Percentiles rank a stretch among this genome's conserved stretches.
phyloP scores from a whole-genome alignment of 1,139 yeast species.

The Yamadazyma jaroonii region DNA sequence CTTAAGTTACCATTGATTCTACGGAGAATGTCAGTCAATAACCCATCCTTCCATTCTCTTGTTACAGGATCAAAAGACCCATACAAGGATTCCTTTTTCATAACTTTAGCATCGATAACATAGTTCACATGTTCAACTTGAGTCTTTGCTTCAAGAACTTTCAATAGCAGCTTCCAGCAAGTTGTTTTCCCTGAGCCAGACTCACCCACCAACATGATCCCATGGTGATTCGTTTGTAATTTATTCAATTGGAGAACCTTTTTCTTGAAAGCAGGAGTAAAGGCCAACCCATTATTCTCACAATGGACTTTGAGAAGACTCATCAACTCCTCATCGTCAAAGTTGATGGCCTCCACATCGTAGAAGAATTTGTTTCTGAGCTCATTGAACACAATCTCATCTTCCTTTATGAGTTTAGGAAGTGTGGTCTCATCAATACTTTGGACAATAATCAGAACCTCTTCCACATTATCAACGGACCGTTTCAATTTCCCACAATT shows the following conservation, averaged over 20 bases:
- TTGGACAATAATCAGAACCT: conserved; percentile 37
- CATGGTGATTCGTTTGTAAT: conserved; percentile 68
- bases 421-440: conserved; percentile 59
- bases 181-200: conserved; percentile 77
- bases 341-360: conserved; percentile 15
- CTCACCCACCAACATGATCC: conserved; percentile 76
- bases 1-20: conserved; percentile 54
- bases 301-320: conserved; percentile 12
- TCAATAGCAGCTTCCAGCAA: conserved; percentile 48
- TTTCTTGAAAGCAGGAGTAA: conserved; percentile 42
- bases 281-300: conserved; percentile 18
- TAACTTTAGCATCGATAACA: conserved; percentile 71
- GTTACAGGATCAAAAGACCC: conserved; percentile 76
- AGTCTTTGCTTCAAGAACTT: conserved; percentile 38
- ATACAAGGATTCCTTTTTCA: conserved; percentile 63
- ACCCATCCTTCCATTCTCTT: conserved; percentile 91
- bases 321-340: conserved; percentile 15
- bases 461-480: conserved; percentile 2
- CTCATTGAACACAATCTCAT: conserved; percentile 37
- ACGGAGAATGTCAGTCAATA: conserved; percentile 69
- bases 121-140: conserved; percentile 38
- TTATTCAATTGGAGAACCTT: conserved; percentile 66
- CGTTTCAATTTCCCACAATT: conserved; percentile 56
- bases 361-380: conserved; percentile 28
- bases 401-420: conserved; percentile 62